These are phyloP conservation scores for Kwoniella shandongensis DNA, from an alignment of 768 basidiomycete species.

Conservation along the genomic window DNA sequence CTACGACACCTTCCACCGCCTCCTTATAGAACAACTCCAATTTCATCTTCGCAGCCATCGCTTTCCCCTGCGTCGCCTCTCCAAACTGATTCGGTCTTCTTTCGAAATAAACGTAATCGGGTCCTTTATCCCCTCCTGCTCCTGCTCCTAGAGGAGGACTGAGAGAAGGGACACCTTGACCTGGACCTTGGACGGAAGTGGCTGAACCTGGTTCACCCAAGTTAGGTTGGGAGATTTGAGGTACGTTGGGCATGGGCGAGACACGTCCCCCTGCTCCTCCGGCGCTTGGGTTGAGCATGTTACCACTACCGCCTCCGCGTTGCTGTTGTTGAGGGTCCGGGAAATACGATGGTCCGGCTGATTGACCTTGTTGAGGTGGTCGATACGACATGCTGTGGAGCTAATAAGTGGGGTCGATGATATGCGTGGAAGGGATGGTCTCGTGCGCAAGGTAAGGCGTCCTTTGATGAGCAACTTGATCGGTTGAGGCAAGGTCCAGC, in stretches of 20 bases:
- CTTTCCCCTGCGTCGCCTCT: conserved; percentile 74
- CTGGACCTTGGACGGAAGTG: background rate
- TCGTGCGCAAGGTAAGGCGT: too few relatives aligned
- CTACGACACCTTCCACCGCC: conserved; percentile 91
- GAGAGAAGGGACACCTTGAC: background rate
- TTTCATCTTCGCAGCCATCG: conserved; percentile 89
- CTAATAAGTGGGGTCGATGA: background rate
- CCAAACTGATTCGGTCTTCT: conserved; percentile 74
- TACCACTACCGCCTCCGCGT: background rate
- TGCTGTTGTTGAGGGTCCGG: background rate
- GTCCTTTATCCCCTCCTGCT: conserved; percentile 38
- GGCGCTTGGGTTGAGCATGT: background rate
- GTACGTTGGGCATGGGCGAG: conserved; percentile 29
- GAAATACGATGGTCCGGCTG: conserved; percentile 7
- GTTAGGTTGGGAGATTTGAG: conserved; percentile 20
- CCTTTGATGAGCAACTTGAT: too few relatives aligned
- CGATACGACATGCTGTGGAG: conserved; percentile 14
- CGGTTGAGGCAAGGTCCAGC: too few relatives aligned
- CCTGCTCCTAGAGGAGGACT: background rate
- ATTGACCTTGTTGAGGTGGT: conserved; percentile 10
- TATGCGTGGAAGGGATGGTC: too few relatives aligned
- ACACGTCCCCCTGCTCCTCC: conserved; percentile 8
- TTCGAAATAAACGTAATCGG: conserved; percentile 92
- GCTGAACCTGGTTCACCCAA: conserved; percentile 36
- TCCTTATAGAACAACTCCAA: conserved; percentile 97